phyloP scores from a whole-genome alignment of 2,329 filamentous ascomycete species.

The Acephala macrosclerotiorum region DNA sequence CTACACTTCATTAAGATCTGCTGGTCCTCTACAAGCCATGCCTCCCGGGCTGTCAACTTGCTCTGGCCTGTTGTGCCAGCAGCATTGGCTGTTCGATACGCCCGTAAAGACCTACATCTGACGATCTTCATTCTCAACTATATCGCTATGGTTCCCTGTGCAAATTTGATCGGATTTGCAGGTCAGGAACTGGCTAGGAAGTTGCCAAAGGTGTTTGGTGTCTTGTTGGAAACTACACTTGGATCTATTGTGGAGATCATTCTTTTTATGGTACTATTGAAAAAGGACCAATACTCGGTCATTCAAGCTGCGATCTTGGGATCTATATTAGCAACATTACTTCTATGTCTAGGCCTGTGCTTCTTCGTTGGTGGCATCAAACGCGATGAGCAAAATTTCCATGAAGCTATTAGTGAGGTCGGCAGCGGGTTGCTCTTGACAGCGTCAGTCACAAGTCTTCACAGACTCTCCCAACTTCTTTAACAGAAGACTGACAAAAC shows the following conservation, averaged over 20 bases:
- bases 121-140: slow-evolving; percentile 76
- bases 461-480: no score
- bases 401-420: slow-evolving; percentile 78
- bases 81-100: slow-evolving; percentile 70
- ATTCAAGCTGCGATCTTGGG: slow-evolving; percentile 85
- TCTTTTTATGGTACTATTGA: slow-evolving; percentile 79
- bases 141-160: slow-evolving; percentile 79
- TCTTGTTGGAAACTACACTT: slow-evolving; percentile 68
- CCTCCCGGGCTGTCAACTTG: slow-evolving; percentile 71
- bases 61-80: slow-evolving; percentile 79
- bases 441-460: slow-evolving; percentile 57
- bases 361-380: slow-evolving; percentile 79
- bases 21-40: slow-evolving; percentile 67
- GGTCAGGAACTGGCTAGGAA: slow-evolving; percentile 77
- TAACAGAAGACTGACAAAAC: not conserved
- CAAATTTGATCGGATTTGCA: slow-evolving; percentile 78
- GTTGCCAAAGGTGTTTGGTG: slow-evolving; percentile 74
- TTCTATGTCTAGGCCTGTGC: slow-evolving; percentile 80
- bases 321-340: slow-evolving; percentile 82
- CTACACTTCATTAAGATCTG: slow-evolving; percentile 68
- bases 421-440: slow-evolving; percentile 80
- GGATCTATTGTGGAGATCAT: slow-evolving; percentile 84
- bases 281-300: slow-evolving; percentile 64
- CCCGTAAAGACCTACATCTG: slow-evolving; percentile 62
- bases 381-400: slow-evolving; percentile 74